These are phyloP conservation scores for Opeltia flavorubescens DNA, from an alignment of 495 filamentous ascomycete genomes.

Conservation along the genomic window DNA sequence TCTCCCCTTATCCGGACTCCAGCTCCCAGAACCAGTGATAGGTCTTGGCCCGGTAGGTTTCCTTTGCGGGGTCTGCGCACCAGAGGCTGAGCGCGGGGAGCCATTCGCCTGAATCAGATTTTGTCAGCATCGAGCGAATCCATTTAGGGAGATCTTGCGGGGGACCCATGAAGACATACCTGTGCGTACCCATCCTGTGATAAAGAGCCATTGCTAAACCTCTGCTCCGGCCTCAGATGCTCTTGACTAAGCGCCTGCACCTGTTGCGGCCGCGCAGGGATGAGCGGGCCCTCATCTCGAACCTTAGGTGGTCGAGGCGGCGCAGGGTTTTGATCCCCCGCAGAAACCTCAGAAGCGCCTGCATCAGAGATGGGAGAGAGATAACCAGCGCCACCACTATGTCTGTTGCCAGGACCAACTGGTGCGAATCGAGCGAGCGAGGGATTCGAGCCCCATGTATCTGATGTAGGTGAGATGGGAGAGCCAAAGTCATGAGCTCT, in stretches of 20 bases:
- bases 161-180: slow-evolving; percentile 9
- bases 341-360: slow-evolving; percentile 32
- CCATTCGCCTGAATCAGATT: slow-evolving; percentile 9
- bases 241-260: slow-evolving; percentile 23
- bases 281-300: slow-evolving; percentile 36
- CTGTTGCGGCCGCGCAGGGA: slow-evolving; percentile 32
- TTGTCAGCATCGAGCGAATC: neutral
- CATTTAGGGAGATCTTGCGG: slow-evolving; percentile 18
- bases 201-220: slow-evolving; percentile 10
- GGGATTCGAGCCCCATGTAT: slow-evolving; percentile 56
- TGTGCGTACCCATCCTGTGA: slow-evolving; percentile 28
- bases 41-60: slow-evolving; percentile 44
- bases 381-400: slow-evolving; percentile 28
- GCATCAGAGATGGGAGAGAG: slow-evolving; percentile 40
- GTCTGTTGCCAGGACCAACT: slow-evolving; percentile 20
- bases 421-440: slow-evolving; percentile 29
- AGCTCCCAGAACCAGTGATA: slow-evolving; percentile 29
- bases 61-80: slow-evolving; percentile 26
- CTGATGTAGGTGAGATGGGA: slow-evolving; percentile 53
- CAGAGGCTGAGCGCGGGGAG: slow-evolving; percentile 26
- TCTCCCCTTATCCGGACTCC: slow-evolving; percentile 26
- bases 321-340: slow-evolving; percentile 18
- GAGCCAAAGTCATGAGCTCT: slow-evolving; percentile 57
- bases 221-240: slow-evolving; percentile 21
- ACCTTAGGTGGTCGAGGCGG: slow-evolving; percentile 40